phyloP scores from a whole-genome alignment of 225 moss, liverwort and hornwort genomes.

The Neckera pumila region DNA sequence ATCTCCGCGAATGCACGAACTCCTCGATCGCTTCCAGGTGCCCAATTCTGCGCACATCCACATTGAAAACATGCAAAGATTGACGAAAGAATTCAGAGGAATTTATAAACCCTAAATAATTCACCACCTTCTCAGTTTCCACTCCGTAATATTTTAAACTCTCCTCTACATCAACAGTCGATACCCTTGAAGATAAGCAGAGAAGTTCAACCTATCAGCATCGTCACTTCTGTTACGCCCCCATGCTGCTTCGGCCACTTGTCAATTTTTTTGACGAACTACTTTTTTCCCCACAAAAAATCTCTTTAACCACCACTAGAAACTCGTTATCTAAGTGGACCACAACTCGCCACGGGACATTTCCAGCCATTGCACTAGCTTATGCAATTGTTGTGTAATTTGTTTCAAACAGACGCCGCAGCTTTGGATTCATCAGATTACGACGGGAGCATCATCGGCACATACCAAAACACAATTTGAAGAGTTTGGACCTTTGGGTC shows the following conservation, averaged over 20 bases:
- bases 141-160: not conserved
- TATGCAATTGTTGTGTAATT: not conserved
- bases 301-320: not conserved
- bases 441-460: not conserved
- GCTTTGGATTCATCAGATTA: not conserved
- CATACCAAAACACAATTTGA: not conserved
- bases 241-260: not conserved
- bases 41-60: not conserved
- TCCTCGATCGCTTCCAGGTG: not conserved
- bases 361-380: not conserved
- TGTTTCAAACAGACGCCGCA: not conserved
- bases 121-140: not conserved
- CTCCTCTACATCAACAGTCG: not conserved
- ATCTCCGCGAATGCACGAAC: not conserved
- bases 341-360: not conserved
- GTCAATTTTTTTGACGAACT: not conserved
- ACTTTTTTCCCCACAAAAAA: not conserved
- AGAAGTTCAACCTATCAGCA: not conserved
- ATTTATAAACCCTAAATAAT: not conserved
- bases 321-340: not conserved
- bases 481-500: not conserved
- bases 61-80: not conserved
- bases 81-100: not conserved
- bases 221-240: not conserved
- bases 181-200: not conserved